Evolutionary conservation across 176 grass and related monocot genomes (phyloP), one percentile per base, ranked within the genome.

Genomic region (Carex myosuroides): DNA sequence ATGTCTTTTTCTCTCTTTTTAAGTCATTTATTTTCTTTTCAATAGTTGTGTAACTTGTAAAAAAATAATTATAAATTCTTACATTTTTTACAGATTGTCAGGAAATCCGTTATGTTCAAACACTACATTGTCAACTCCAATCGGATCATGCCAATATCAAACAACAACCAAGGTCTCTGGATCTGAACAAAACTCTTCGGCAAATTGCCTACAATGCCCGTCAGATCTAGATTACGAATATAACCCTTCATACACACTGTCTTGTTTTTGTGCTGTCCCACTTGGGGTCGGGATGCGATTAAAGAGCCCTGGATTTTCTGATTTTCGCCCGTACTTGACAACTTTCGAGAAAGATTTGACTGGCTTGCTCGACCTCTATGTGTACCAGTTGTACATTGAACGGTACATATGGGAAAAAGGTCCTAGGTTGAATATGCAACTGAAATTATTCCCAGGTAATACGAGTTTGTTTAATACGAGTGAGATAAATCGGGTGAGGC

Each of bases 401-500:
- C 80, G 41, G 16, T 95, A 84, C 76, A 89, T 84, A 61, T 95
- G 93, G 96, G 88, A 95, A 73, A 42, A 12, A 13, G 93, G 93
- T 42, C 93, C 89, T 78, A 91, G 93, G 83, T 73, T 99, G 63
- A 93, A 89, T 46, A 99, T 89, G 71, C 59, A 92, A 37, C 87
- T 99, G 68, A 99, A 95, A 86, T 87, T 99, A 79, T 95, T 88
- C 30, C 96, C 96, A 80, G 84, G 82, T 79, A 95, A 89, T 79
- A 70, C 86, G 24, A 82, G 9, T 69, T 84, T 93, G 22, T 99
- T 99, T 85, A 91, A 85, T 85, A 30, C n/a, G 3, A 64, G 54
- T 44, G 96, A 99, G 52, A 80, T 99, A 59, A 0, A 73, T 33
- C 82, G 85, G 69, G 79, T 99, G 54, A 86, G 78, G 83, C 1